Evolutionary conservation across 75 land plant genomes (phyloP).

Genomic region (Cryptomeria japonica): DNA sequence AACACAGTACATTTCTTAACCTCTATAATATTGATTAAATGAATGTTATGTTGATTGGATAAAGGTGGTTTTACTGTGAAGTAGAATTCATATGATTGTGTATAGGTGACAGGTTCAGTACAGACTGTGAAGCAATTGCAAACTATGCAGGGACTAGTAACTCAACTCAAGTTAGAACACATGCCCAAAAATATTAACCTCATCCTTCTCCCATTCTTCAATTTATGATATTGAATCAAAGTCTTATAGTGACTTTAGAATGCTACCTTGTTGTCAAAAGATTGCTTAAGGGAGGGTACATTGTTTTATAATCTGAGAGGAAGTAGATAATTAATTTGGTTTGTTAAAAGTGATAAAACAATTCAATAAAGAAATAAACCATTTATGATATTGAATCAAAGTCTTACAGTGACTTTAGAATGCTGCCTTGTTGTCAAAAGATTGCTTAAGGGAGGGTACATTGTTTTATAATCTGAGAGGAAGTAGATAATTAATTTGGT

Average conservation of each 20-base stretch:
- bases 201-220: not conserved
- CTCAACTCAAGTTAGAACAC: constrained; percentile 60
- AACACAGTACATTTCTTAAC: too few species aligned
- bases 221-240: not conserved
- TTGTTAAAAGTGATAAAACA: too few species aligned
- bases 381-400: not conserved
- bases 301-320: too few species aligned
- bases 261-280: too few species aligned
- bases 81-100: not conserved
- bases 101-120: constrained; percentile 34
- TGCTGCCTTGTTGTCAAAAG: not conserved
- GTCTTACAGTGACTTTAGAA: not conserved
- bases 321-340: too few species aligned
- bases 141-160: constrained; percentile 51
- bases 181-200: constrained; percentile 35
- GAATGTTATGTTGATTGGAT: not conserved
- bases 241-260: not conserved
- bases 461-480: too few species aligned
- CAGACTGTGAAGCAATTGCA: constrained; percentile 55
- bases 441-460: too few species aligned
- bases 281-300: too few species aligned
- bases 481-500: too few species aligned
- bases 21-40: not conserved
- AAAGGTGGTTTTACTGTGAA: not conserved
- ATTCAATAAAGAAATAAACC: too few species aligned